A percentile compares a stretch with the other conserved stretches of the same genome.
Evolutionary conservation across 805 yeast species (phyloP).

Genomic region (Schizosaccharomyces octosporus): DNA sequence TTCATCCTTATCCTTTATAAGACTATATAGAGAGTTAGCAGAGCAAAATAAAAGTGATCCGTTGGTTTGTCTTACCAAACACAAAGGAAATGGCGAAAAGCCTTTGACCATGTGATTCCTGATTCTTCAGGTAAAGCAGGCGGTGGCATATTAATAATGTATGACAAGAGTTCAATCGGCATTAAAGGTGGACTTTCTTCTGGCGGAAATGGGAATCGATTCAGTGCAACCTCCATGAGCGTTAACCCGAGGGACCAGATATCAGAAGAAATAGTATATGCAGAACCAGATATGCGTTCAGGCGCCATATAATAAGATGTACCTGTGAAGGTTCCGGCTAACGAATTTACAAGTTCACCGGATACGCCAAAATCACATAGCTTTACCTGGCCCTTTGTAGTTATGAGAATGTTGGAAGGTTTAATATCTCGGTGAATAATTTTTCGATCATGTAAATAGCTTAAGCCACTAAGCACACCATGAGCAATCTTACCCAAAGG

Average conservation of each 20-base stretch:
- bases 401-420: conserved; percentile 75
- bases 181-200: conserved; percentile 31
- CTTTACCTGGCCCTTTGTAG: conserved; percentile 56
- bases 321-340: conserved; percentile 92
- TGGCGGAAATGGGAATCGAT: conserved; percentile 57
- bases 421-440: conserved; percentile 90
- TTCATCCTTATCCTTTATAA: conserved; percentile 52
- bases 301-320: conserved; percentile 98
- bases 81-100: conserved; percentile 60
- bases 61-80: conserved; percentile 17
- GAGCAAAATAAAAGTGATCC: not conserved
- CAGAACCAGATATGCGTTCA: conserved; percentile 84
- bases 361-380: conserved; percentile 93
- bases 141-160: conserved; percentile 52
- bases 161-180: conserved; percentile 67
- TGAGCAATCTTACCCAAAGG: conserved; percentile 80
- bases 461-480: conserved; percentile 58
- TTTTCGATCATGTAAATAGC: conserved; percentile 64
- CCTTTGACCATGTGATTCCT: conserved; percentile 54
- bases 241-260: conserved; percentile 93
- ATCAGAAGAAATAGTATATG: conserved; percentile 83
- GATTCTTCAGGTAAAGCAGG: conserved; percentile 65
- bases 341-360: conserved; percentile 62
- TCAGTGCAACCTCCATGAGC: conserved; percentile 73
- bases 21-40: conserved; percentile 5